Conservation (phyloP, 129 eudicot species). For the Chrysanthemum seticuspe region DNA sequence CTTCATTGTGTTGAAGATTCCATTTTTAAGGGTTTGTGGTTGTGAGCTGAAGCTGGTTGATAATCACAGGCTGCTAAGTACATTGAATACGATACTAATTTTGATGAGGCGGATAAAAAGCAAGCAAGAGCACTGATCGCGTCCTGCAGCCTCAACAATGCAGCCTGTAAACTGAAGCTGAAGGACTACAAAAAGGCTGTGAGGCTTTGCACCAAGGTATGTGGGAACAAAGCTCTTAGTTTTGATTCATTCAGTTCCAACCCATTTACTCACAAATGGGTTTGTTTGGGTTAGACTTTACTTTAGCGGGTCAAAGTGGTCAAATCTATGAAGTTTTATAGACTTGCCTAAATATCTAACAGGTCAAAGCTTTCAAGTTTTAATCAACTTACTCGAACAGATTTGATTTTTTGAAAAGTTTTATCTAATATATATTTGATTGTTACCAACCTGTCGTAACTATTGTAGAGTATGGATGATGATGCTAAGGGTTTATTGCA, state of each 20-base stretch:
- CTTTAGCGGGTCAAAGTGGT: too few relatives aligned
- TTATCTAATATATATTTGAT: too few relatives aligned
- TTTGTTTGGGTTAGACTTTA: too few relatives aligned
- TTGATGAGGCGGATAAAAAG: constrained; percentile 83
- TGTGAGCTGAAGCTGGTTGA: background rate
- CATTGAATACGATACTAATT: constrained; percentile 70
- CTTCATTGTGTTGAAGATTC: background rate
- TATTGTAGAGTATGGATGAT: background rate
- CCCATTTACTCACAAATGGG: too few relatives aligned
- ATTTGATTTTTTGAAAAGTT: too few relatives aligned
- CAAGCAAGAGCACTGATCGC: constrained; percentile 71
- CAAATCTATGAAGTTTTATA: too few relatives aligned
- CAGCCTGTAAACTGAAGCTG: constrained; percentile 87
- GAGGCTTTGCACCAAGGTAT: constrained; percentile 94
- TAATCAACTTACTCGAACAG: too few relatives aligned
- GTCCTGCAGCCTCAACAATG: constrained; percentile 75
- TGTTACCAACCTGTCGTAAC: too few relatives aligned
- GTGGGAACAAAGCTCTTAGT: background rate
- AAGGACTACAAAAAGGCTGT: constrained; percentile 89
- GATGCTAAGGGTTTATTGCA: constrained; percentile 7
- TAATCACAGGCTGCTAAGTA: constrained; percentile 69
- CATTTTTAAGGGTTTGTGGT: background rate
- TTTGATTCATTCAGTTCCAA: too few relatives aligned
- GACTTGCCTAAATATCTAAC: too few relatives aligned
- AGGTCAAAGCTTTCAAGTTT: too few relatives aligned